Evolutionary conservation across 192 early-diverging fungal species (phyloP), one percentile per base, ranked within the genome.

Genomic region (Allomyces macrogynus): DNA sequence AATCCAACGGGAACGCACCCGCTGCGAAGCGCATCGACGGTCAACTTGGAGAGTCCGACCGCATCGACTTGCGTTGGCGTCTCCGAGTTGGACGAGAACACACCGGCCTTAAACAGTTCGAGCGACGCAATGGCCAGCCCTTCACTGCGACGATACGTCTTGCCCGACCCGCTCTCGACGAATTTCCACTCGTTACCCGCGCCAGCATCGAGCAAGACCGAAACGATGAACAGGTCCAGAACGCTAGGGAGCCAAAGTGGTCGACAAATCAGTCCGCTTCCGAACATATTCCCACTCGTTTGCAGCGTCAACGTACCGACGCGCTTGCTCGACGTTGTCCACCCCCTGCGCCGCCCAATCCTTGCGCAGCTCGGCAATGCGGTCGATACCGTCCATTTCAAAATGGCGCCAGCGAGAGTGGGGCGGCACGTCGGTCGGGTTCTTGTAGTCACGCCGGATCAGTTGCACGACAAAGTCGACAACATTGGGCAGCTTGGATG

Each of bases 371-470:
- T 77, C 76, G 23, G 74, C 72, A 24, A 78, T 60, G 24, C 78
- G 79, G 40, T 75, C 68, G 43, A 67, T 61, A 44, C 76, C 73
- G 10, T 75, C 80, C 10, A 77, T 74, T 54, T 87, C 81, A 74
- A 91, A 96, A 44, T 92, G 91, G 57, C 91, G 81, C 79, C 89
- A 85, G 60, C 93, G 80, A 4, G 90, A 87, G 69, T 96, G 93
- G 14, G 88, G 85, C 10, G 91, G 90, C 63, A 93, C 90, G 43
- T 75, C 78, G 60, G 67, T 60, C 14, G 86, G 73, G 1, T 77
- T 68, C 22, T 74, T 71, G 68, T 87, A 89, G 70, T 91, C 87
- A 11, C 91, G 80, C 63, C 76, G 68, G 57, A 91, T 87, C 27
- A 93, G 72, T 0, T 71, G 61, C 23, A 81, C 67, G 8, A 96